These are phyloP conservation scores for Podila clonocystis DNA, from an alignment of 192 early-diverging fungal species.

Conservation along the genomic window DNA sequence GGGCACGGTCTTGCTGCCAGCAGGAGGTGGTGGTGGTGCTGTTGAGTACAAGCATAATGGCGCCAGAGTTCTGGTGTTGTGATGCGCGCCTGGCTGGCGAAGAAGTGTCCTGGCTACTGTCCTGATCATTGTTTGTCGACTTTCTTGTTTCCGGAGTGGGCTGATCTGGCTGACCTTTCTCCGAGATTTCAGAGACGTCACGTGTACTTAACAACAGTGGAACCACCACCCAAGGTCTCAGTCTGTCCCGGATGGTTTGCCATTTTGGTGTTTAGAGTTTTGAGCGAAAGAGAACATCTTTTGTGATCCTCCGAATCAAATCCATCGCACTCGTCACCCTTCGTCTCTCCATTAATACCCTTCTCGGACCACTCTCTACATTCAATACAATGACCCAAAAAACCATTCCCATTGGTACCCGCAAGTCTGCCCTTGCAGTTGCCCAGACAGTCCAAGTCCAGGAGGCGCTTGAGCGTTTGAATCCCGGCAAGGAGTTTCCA, in stretches of 20 bases:
- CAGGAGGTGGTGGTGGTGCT: conserved; percentile 18
- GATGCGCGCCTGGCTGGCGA: conserved; percentile 6
- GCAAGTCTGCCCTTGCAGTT: conserved; percentile 90
- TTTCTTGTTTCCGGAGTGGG: conserved; percentile 1
- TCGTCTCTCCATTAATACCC: not conserved
- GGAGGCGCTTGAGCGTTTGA: conserved; percentile 55
- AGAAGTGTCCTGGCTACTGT: not conserved
- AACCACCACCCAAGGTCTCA: too few species aligned
- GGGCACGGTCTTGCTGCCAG: conserved; percentile 33
- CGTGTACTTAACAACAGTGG: too few species aligned
- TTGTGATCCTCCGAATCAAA: conserved; percentile 10
- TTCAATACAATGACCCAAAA: conserved; percentile 23
- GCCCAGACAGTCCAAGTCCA: conserved; percentile 84
- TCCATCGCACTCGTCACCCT: not conserved
- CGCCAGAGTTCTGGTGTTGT: not conserved
- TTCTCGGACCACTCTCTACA: not conserved
- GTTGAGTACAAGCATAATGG: conserved; percentile 22
- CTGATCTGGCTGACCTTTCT: too few species aligned
- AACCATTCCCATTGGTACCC: conserved; percentile 72
- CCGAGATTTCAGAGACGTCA: too few species aligned
- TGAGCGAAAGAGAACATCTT: not conserved
- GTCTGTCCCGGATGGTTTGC: too few species aligned
- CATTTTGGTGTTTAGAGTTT: not conserved
- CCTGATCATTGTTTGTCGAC: conserved; percentile 7
- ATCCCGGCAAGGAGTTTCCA: conserved; percentile 58